Conservation (phyloP, 805 yeast genomes). For the Suhomyces vadensis region DNA sequence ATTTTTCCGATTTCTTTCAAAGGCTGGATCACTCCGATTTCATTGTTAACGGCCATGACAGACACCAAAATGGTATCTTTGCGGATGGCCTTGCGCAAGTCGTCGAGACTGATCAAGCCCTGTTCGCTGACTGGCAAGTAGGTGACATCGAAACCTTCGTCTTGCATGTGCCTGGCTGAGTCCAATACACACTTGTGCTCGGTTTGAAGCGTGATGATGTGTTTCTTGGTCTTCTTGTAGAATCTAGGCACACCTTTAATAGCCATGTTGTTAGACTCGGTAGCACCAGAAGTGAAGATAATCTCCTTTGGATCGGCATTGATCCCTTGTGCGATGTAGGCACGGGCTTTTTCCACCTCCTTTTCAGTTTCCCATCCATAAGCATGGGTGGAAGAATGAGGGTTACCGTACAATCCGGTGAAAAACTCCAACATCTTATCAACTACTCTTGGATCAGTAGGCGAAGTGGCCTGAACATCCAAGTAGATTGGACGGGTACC, state of each 20-base stretch:
- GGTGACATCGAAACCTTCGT: slow-evolving; percentile 95
- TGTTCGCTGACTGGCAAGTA: slow-evolving; percentile 80
- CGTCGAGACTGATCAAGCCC: slow-evolving; percentile 78
- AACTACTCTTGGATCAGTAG: slow-evolving; percentile 94
- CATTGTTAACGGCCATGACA: slow-evolving; percentile 96
- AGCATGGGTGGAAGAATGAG: slow-evolving; percentile 94
- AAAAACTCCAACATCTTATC: slow-evolving; percentile 83
- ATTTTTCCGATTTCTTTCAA: slow-evolving; percentile 87
- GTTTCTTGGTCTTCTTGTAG: slow-evolving; percentile 85
- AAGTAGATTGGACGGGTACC: slow-evolving; percentile 91
- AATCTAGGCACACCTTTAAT: slow-evolving; percentile 95
- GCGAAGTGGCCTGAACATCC: slow-evolving; percentile 98
- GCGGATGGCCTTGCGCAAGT: slow-evolving; percentile 78
- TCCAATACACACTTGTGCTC: slow-evolving; percentile 99
- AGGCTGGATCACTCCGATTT: slow-evolving; percentile 97
- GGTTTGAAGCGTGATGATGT: slow-evolving; percentile 92
- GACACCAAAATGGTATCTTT: slow-evolving; percentile 91
- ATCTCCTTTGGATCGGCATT: slow-evolving; percentile 96
- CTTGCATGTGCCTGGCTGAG: slow-evolving; percentile 91
- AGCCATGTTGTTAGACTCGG: slow-evolving; percentile 94
- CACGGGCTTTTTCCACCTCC: slow-evolving; percentile 86
- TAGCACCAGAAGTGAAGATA: slow-evolving; percentile 96
- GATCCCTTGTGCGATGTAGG: slow-evolving; percentile 77
- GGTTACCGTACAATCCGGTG: slow-evolving; percentile 96
- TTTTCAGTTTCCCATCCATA: slow-evolving; percentile 99